Evolutionary conservation across 805 yeast species (phyloP).

Genomic region (Lachancea sp.): DNA sequence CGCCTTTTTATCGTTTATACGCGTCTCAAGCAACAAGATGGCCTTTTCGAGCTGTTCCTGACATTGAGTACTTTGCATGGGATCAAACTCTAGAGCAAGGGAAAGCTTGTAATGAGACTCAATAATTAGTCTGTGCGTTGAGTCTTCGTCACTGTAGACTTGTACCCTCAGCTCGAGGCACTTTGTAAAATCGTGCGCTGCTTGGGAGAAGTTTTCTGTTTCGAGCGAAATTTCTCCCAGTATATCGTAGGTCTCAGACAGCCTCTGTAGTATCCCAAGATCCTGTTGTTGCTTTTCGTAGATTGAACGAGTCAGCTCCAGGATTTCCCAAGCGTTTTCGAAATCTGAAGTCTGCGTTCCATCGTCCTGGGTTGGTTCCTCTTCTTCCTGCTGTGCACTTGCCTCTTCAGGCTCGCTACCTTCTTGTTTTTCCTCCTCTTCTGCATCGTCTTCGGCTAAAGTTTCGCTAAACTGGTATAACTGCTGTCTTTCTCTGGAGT

Average conservation of each 20-base stretch:
- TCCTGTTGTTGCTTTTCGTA: slow-evolving; percentile 36
- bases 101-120: slow-evolving; percentile 80
- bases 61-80: slow-evolving; percentile 42
- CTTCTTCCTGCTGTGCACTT: slow-evolving; percentile 12
- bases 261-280: slow-evolving; percentile 39
- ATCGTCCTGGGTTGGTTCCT: slow-evolving; percentile 4
- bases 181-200: slow-evolving; percentile 59
- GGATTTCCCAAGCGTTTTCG: slow-evolving; percentile 81
- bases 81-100: slow-evolving; percentile 65
- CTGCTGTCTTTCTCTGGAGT: slow-evolving; percentile 16
- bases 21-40: slow-evolving; percentile 40
- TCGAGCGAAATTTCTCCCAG: slow-evolving; percentile 89
- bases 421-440: slow-evolving; percentile 16
- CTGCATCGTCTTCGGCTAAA: slow-evolving; percentile 22
- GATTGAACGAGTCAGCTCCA: slow-evolving; percentile 69
- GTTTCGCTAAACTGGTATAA: slow-evolving; percentile 11
- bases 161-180: slow-evolving; percentile 38
- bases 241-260: slow-evolving; percentile 70
- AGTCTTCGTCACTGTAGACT: slow-evolving; percentile 15
- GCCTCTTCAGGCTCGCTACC: slow-evolving; percentile 4
- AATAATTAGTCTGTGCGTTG: slow-evolving; percentile 49
- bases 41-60: slow-evolving; percentile 51
- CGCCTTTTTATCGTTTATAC: slow-evolving; percentile 33
- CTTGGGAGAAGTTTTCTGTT: slow-evolving; percentile 78
- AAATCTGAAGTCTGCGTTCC: slow-evolving; percentile 34